Conservation (phyloP, 345 rosid species). For the Leavenworthia alabamica region DNA sequence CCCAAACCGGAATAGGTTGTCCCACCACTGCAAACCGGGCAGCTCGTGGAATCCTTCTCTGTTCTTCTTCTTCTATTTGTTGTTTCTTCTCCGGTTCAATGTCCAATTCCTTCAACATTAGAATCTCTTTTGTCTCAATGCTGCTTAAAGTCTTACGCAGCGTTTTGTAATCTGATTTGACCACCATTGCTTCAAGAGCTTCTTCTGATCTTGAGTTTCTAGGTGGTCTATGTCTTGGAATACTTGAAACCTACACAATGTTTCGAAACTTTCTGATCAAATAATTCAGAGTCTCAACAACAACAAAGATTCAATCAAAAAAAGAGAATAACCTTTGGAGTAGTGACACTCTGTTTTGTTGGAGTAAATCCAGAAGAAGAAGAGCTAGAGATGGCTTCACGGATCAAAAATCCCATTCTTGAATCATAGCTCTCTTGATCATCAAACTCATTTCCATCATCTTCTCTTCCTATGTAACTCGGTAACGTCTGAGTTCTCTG, state of each 20-base stretch:
- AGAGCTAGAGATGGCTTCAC: constrained; percentile 34
- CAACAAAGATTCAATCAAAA: background rate
- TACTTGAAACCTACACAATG: constrained; percentile 20
- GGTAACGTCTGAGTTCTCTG: constrained; percentile 52
- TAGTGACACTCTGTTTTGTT: constrained; percentile 19
- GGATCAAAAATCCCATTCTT: constrained; percentile 54
- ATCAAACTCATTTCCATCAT: constrained; percentile 28
- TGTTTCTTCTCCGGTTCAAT: constrained; percentile 38
- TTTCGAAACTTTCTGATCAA: background rate
- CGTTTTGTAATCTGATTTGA: constrained; percentile 17
- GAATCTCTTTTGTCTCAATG: constrained; percentile 42
- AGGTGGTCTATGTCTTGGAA: constrained; percentile 40
- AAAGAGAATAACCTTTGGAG: constrained; percentile 13
- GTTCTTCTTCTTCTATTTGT: constrained; percentile 24
- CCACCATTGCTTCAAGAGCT: constrained; percentile 5
- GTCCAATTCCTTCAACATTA: constrained; percentile 45
- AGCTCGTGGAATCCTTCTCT: constrained; percentile 7
- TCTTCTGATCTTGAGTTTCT: constrained; percentile 39
- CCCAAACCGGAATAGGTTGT: constrained; percentile 40
- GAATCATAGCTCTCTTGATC: constrained; percentile 41
- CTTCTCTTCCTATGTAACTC: constrained; percentile 34
- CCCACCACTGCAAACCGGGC: constrained; percentile 35
- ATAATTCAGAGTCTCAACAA: background rate
- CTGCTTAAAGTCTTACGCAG: constrained; percentile 39
- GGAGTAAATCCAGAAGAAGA: constrained; percentile 19